Conservation (phyloP, 179 eudicot species). For the Spinacia oleracea region DNA sequence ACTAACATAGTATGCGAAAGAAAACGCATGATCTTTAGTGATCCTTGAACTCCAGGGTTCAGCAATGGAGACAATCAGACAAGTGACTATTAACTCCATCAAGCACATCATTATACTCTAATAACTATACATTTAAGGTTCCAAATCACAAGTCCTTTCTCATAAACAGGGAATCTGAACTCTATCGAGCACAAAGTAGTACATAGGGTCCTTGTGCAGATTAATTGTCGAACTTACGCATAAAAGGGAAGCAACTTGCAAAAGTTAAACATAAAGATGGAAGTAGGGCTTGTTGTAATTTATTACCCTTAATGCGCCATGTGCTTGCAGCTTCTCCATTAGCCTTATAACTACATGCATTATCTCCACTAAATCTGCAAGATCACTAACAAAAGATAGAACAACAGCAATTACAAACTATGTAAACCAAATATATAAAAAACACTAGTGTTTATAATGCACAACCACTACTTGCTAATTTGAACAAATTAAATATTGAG, state of each 20-base stretch:
- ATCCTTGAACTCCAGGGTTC: not conserved
- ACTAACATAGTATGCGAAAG: conserved; percentile 6
- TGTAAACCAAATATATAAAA: conserved; percentile 3
- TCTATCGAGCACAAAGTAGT: not conserved
- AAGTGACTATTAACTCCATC: not conserved
- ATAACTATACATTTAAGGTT: not conserved
- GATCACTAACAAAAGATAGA: conserved; percentile 60
- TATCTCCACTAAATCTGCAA: conserved; percentile 83
- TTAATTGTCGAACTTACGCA: not conserved
- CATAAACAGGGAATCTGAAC: not conserved
- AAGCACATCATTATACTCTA: not conserved
- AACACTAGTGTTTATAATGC: not conserved
- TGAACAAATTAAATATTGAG: not conserved
- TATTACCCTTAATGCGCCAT: conserved; percentile 86
- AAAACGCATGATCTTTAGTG: not conserved
- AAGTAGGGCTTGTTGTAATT: not conserved
- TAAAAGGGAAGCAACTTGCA: conserved; percentile 1
- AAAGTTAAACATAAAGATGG: conserved; percentile 6
- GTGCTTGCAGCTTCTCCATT: conserved; percentile 87
- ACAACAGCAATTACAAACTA: conserved; percentile 24
- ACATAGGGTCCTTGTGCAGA: not conserved
- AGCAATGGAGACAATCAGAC: not conserved
- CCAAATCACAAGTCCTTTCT: not conserved
- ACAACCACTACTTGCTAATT: conserved; percentile 1
- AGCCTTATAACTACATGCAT: conserved; percentile 73